phyloP scores from a whole-genome alignment of 352 stramenopile genomes.

The Pythium angustatum region DNA sequence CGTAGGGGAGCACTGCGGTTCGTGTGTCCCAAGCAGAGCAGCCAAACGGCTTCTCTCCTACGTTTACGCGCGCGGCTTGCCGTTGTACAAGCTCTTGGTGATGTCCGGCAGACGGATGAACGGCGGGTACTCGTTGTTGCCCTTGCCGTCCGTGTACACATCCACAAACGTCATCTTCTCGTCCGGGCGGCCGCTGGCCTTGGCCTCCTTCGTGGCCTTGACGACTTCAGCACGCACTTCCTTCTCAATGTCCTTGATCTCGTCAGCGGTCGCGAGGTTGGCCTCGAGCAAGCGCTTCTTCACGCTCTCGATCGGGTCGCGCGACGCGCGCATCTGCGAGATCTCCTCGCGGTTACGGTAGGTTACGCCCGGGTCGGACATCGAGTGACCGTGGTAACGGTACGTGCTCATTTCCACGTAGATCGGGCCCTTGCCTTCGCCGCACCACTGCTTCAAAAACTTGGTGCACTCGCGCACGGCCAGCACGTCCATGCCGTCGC shows the following conservation, averaged over 20 bases:
- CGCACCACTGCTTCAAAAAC: slow-evolving; percentile 96
- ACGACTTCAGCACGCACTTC: slow-evolving; percentile 98
- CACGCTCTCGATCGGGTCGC: slow-evolving; percentile 98
- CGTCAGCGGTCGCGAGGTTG: slow-evolving; percentile 93
- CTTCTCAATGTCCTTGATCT: slow-evolving; percentile 99
- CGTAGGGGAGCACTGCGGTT: too few species aligned
- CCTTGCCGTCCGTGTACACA: slow-evolving; percentile 91
- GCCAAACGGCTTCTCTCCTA: neutral
- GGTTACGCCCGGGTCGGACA: slow-evolving; percentile 99
- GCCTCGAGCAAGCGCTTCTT: slow-evolving; percentile 97
- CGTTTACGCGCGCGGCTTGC: slow-evolving; percentile 49
- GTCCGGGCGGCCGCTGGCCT: slow-evolving; percentile 63
- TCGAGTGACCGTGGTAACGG: slow-evolving; percentile 99
- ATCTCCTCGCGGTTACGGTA: slow-evolving; percentile 99
- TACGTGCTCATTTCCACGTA: slow-evolving; percentile 99
- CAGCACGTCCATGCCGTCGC: slow-evolving; percentile 99
- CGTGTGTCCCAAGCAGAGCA: too few species aligned
- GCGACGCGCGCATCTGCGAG: slow-evolving; percentile 96
- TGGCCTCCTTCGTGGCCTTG: slow-evolving; percentile 92
- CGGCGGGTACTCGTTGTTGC: slow-evolving; percentile 90
- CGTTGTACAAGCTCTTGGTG: slow-evolving; percentile 92
- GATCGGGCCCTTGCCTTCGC: slow-evolving; percentile 97
- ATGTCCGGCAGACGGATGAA: slow-evolving; percentile 98
- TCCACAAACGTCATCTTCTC: slow-evolving; percentile 69
- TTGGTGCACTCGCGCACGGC: slow-evolving; percentile 96